Conservation (phyloP, 2,329 filamentous ascomycete genomes). For the Camillea tinctor region DNA sequence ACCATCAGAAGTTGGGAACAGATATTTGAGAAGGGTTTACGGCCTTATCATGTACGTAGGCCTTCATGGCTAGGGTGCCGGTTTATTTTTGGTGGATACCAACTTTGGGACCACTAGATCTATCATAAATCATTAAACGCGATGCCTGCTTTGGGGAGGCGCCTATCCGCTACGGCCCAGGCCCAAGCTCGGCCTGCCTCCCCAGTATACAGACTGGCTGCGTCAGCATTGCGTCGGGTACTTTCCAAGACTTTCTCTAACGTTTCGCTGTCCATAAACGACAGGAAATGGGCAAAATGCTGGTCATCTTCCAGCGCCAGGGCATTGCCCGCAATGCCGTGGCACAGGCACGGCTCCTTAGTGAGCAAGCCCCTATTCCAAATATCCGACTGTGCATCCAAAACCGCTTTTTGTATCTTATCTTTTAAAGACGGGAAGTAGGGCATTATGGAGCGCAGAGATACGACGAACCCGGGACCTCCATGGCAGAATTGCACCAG, state of each 20-base stretch:
- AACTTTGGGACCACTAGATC: not conserved
- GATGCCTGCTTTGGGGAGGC: constrained; percentile 18
- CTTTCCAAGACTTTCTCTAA: constrained; percentile 13
- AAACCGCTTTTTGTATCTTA: constrained; percentile 52
- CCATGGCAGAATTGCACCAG: constrained; percentile 69
- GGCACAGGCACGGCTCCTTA: constrained; percentile 65
- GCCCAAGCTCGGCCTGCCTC: constrained; percentile 30
- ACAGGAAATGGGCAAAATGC: constrained; percentile 23
- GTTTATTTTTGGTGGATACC: not conserved
- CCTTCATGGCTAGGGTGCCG: not conserved
- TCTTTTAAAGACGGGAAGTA: constrained; percentile 54
- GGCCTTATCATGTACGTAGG: not conserved
- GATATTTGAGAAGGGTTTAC: too few relatives aligned
- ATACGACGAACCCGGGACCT: constrained; percentile 60
- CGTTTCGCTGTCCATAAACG: constrained; percentile 20
- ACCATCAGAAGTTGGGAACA: too few relatives aligned
- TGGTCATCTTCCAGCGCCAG: constrained; percentile 34
- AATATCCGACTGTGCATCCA: constrained; percentile 50
- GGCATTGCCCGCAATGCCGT: constrained; percentile 64
- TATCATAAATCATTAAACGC: constrained; percentile 30
- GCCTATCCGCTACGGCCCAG: constrained; percentile 25
- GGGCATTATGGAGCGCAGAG: constrained; percentile 53
- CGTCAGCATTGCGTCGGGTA: constrained; percentile 5
- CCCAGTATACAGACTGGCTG: constrained; percentile 27
- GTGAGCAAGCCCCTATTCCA: constrained; percentile 58